These are phyloP conservation scores for Anthoceros angustus DNA, from an alignment of 225 moss, liverwort and hornwort genomes.

Conservation along the genomic window DNA sequence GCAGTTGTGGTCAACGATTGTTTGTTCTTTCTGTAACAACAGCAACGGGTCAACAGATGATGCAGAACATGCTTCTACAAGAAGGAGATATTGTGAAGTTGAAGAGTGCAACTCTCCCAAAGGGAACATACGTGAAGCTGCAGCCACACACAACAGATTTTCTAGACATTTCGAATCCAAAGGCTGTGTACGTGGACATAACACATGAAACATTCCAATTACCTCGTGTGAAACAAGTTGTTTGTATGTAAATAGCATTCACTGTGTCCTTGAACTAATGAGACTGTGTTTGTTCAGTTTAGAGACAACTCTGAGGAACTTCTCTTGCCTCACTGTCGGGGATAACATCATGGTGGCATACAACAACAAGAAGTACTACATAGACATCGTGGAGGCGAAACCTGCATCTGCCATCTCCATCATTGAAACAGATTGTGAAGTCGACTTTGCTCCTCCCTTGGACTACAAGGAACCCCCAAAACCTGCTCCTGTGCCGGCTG, in stretches of 20 bases:
- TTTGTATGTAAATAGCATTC: too few species aligned
- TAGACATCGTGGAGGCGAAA: conserved; percentile 89
- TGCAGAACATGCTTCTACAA: conserved; percentile 97
- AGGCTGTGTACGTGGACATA: conserved; percentile 85
- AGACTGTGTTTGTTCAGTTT: conserved; percentile 23
- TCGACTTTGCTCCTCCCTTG: conserved; percentile 94
- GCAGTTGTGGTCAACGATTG: too few species aligned
- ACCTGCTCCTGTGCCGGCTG: conserved; percentile 29
- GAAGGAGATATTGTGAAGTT: conserved; percentile 96
- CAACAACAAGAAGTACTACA: conserved; percentile 97
- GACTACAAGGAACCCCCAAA: conserved; percentile 94
- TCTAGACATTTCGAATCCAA: conserved; percentile 94
- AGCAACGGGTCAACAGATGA: conserved; percentile 45
- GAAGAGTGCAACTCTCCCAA: conserved; percentile 93
- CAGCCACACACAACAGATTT: conserved; percentile 99
- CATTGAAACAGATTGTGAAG: conserved; percentile 99
- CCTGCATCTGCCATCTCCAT: conserved; percentile 88
- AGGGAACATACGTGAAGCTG: conserved; percentile 94
- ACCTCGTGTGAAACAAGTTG: background rate
- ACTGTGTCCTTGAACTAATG: too few species aligned
- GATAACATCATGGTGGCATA: conserved; percentile 99
- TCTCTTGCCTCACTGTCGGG: conserved; percentile 90
- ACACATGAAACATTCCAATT: background rate
- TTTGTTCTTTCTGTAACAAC: too few species aligned
- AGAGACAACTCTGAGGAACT: conserved; percentile 90